These are phyloP conservation scores for Neoascochyta sp. DNA, from an alignment of 2,329 filamentous ascomycete species.

Conservation along the genomic window DNA sequence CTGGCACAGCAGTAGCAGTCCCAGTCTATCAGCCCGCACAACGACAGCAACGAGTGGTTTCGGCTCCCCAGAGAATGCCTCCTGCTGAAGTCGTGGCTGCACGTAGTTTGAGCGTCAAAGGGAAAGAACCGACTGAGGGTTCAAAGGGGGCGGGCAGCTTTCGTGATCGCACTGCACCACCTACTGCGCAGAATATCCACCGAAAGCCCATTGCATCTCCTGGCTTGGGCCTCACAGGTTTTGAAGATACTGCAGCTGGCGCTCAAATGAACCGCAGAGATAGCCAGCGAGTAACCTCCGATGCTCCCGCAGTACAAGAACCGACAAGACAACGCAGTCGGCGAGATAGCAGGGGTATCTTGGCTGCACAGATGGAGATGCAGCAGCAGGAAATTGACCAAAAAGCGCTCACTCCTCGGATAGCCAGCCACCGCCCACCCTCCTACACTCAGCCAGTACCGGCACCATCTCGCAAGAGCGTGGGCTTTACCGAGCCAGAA, in stretches of 20 bases:
- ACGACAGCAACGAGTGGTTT: constrained; percentile 16
- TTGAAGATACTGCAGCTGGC: constrained; percentile 25
- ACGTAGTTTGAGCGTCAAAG: constrained; percentile 26
- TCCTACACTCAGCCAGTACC: constrained; percentile 22
- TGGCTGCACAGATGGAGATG: constrained; percentile 38
- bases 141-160: constrained; percentile 29
- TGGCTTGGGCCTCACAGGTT: constrained; percentile 32
- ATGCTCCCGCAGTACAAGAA: constrained; percentile 14
- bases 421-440: constrained; percentile 33
- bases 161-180: constrained; percentile 23
- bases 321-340: constrained; percentile 15
- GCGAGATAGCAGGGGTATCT: constrained; percentile 34
- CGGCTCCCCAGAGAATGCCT: constrained; percentile 11
- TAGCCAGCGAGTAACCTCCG: constrained; percentile 26
- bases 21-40: constrained; percentile 16
- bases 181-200: constrained; percentile 15
- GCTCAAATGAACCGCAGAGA: constrained; percentile 34
- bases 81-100: constrained; percentile 15
- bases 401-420: constrained; percentile 29
- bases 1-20: constrained; percentile 13
- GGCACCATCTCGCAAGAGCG: constrained; percentile 37
- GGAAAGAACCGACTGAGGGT: constrained; percentile 30
- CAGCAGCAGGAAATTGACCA: constrained; percentile 39
- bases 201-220: constrained; percentile 25
- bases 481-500: constrained; percentile 39